A percentile compares a stretch with the other conserved stretches of the same genome.
These are phyloP conservation scores for Lactarius akahatsu DNA, from an alignment of 768 basidiomycete species.

Conservation along the genomic window DNA sequence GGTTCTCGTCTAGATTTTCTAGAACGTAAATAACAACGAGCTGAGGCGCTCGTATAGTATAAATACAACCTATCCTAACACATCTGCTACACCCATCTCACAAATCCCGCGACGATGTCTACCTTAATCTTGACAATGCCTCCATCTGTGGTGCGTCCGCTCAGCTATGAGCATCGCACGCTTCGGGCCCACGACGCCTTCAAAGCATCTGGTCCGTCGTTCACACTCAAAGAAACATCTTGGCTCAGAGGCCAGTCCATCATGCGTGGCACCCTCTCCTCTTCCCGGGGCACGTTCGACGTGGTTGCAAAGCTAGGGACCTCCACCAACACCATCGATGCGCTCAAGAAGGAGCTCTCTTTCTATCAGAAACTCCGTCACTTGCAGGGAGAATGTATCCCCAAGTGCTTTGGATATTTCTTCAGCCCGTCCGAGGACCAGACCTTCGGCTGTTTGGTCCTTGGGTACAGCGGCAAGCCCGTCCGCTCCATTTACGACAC, in stretches of 20 bases:
- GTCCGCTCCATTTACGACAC: slow-evolving; percentile 16
- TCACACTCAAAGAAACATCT: slow-evolving; percentile 8
- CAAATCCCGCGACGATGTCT: slow-evolving; percentile 6
- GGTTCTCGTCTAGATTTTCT: background rate
- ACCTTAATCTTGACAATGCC: slow-evolving; percentile 21
- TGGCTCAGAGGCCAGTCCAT: slow-evolving; percentile 23
- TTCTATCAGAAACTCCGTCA: slow-evolving; percentile 16
- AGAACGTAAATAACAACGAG: background rate
- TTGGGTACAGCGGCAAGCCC: slow-evolving; percentile 20
- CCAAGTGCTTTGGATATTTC: slow-evolving; percentile 21
- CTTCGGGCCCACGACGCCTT: slow-evolving; percentile 12
- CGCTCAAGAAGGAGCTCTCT: slow-evolving; percentile 16
- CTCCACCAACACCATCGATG: background rate
- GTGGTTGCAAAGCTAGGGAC: slow-evolving; percentile 20
- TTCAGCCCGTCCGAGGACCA: slow-evolving; percentile 9
- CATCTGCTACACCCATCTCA: background rate
- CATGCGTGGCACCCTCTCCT: slow-evolving; percentile 19
- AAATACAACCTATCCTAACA: background rate
- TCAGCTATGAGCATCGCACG: slow-evolving; percentile 19
- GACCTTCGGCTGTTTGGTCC: slow-evolving; percentile 12
- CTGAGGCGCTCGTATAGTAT: background rate
- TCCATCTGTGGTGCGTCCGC: slow-evolving; percentile 6
- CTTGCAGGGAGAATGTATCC: slow-evolving; percentile 18
- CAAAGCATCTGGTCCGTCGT: slow-evolving; percentile 10
- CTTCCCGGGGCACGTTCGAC: slow-evolving; percentile 11